phyloP scores from a whole-genome alignment of 2,329 filamentous ascomycete genomes.

The Fusarium sublunatum region DNA sequence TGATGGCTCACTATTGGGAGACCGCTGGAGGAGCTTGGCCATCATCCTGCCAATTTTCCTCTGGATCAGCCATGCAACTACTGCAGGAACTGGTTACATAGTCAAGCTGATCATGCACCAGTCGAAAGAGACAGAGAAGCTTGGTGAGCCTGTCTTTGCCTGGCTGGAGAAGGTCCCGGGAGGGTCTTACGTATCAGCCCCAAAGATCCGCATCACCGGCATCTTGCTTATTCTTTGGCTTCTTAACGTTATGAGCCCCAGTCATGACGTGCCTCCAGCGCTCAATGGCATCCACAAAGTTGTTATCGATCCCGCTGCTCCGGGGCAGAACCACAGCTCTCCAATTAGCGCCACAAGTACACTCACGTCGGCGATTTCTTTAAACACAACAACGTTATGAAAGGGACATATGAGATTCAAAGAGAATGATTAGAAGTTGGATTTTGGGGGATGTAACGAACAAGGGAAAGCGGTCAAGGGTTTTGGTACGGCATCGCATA shows the following conservation, averaged over 20 bases:
- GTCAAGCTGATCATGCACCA: background rate
- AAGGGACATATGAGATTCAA: too few species aligned
- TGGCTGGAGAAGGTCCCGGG: background rate
- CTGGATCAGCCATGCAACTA: slow-evolving; percentile 27
- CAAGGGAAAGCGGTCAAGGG: too few species aligned
- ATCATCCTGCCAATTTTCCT: slow-evolving; percentile 41
- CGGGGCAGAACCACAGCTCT: too few species aligned
- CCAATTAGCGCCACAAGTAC: too few species aligned
- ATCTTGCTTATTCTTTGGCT: background rate
- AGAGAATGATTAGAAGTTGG: too few species aligned
- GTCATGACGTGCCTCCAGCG: background rate
- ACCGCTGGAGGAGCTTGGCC: slow-evolving; percentile 32
- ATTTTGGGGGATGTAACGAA: background rate
- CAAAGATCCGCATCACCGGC: background rate
- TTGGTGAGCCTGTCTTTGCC: background rate
- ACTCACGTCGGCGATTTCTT: too few species aligned
- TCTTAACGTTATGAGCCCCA: background rate
- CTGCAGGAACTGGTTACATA: background rate
- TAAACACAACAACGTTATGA: too few species aligned
- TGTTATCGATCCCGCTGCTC: background rate
- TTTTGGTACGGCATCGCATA: background rate
- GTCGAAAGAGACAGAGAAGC: background rate
- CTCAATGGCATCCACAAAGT: background rate
- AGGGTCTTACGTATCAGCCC: background rate
- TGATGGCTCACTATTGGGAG: slow-evolving; percentile 22